Base-by-base conservation (phyloP, 2,329 filamentous ascomycete species). In the Nemania bipapillata region DNA sequence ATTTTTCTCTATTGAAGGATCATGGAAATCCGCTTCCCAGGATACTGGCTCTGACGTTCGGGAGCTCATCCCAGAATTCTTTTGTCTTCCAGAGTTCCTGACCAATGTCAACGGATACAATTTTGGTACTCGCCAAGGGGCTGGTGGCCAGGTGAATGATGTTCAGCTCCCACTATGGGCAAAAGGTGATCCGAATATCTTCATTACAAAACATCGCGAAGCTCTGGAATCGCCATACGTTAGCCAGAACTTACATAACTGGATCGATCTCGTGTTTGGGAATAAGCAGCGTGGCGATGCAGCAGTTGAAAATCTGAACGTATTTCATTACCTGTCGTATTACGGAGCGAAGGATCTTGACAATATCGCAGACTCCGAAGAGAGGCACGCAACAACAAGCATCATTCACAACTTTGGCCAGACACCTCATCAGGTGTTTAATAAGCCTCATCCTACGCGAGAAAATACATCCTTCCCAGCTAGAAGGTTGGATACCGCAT, bases 371-470 rank as follows among this genome's bases (percentile, higher is more conserved):
- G 95, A 98, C 77, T 91, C 92, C 0, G 89, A 95, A 64, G 94
- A 98, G 79, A 87, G 94, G 50, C 85, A 94, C 6, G 92, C 95
- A 4, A 95, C 94, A 0, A 97, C 97, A 62, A 93, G 93, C 37
- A 97, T 97, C 73, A 98, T 99, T 74, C 95, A 99, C 80, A 98
- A 98, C 75, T 99, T 99, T 79, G 96, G 96, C 0, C 96, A 99
- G 79, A 99, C 96, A 1, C 96, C 96, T 1, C 92, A 96, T 74
- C 96, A 99, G 79, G 91, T 98, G 17, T 99, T 98, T 79, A 87
- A 89, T 52, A 91, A 91, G 66, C 86, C 91, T 12, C 96, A 99
- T 79, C 90, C 92, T 3, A 82, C 87, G n/a, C 88, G 91, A 15
- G 94, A 97, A 72, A 87, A 92, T 64, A 81, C 86, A 4, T 84